A percentile compares a stretch with the other conserved stretches of the same genome.
Conservation (phyloP, 2,329 filamentous ascomycete species). For the Zarea fungicola region DNA sequence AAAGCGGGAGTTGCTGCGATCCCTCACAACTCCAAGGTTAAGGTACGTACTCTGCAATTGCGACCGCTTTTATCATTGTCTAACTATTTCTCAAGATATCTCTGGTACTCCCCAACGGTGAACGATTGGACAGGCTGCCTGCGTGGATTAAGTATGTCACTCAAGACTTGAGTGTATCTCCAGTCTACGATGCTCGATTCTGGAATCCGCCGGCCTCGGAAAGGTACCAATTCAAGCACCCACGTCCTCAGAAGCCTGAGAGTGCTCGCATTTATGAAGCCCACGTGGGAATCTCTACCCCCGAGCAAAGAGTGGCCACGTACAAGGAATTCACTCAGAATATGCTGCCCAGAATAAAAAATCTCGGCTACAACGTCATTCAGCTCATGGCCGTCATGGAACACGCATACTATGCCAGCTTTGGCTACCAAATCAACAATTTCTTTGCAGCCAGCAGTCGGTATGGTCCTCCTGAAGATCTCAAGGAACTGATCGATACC, state of each 20-base stretch:
- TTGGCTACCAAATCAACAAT: conserved; percentile 97
- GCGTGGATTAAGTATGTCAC: conserved; percentile 98
- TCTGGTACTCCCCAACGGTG: conserved; percentile 71
- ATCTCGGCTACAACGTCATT: conserved; percentile 92
- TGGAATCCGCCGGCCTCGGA: conserved; percentile 84
- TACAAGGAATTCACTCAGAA: conserved; percentile 97
- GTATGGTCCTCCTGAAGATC: conserved; percentile 86
- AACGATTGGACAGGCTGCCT: conserved; percentile 80
- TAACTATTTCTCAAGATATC: conserved; percentile 58
- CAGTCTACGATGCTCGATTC: conserved; percentile 90
- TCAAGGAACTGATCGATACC: conserved; percentile 94
- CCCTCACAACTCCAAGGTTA: conserved; percentile 90
- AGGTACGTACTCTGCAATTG: conserved; percentile 65
- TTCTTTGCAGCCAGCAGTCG: conserved; percentile 97
- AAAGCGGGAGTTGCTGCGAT: conserved; percentile 72
- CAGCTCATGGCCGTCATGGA: conserved; percentile 99
- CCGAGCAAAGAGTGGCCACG: conserved; percentile 80
- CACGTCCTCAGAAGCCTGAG: conserved; percentile 72
- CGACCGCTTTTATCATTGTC: not conserved
- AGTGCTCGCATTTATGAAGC: conserved; percentile 96
- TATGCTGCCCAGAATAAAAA: conserved; percentile 85
- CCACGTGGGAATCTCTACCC: conserved; percentile 95
- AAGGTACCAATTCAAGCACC: conserved; percentile 78
- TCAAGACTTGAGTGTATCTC: conserved; percentile 83
- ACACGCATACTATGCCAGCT: conserved; percentile 98